Evolutionary conservation across 768 basidiomycete genomes (phyloP).

Genomic region (Auricularia sp.): DNA sequence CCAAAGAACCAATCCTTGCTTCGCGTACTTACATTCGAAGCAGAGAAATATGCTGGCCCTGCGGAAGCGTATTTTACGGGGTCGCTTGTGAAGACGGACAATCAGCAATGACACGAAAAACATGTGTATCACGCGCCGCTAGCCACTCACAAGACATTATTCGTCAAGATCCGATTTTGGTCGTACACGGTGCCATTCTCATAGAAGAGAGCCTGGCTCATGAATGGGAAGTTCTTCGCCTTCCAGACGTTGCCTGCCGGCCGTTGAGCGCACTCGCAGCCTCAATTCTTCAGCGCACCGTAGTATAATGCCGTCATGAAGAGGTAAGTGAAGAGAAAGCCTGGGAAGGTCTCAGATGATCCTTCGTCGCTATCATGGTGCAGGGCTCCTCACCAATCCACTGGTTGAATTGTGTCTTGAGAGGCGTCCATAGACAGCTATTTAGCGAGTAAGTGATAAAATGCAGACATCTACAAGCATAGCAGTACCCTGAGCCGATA

Average conservation of each 20-base stretch:
- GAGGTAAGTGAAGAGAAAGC: slow-evolving; percentile 12
- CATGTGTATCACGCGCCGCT: slow-evolving; percentile 11
- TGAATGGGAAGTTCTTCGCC: slow-evolving; percentile 21
- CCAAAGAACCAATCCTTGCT: slow-evolving; percentile 11
- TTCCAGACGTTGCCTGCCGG: slow-evolving; percentile 15
- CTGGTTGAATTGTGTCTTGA: slow-evolving; percentile 17
- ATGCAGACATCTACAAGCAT: not conserved
- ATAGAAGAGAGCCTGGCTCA: slow-evolving; percentile 18
- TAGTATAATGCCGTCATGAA: slow-evolving; percentile 16
- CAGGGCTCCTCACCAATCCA: slow-evolving; percentile 9
- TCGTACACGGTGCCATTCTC: slow-evolving; percentile 15
- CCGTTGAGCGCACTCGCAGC: not conserved
- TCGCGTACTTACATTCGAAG: slow-evolving; percentile 8
- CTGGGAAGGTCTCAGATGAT: slow-evolving; percentile 2
- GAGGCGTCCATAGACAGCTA: slow-evolving; percentile 19
- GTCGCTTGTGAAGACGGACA: slow-evolving; percentile 4
- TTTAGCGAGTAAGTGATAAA: not conserved
- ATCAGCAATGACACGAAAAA: slow-evolving; percentile 5
- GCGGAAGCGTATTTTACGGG: slow-evolving; percentile 9
- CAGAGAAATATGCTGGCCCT: slow-evolving; percentile 12
- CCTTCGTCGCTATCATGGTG: not conserved
- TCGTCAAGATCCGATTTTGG: slow-evolving; percentile 15
- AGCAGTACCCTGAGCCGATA: slow-evolving; percentile 7
- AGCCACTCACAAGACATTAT: slow-evolving; percentile 13
- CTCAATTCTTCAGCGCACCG: not conserved